These are phyloP conservation scores for Ceriops tagal DNA, from an alignment of 345 rosid species.

Conservation along the genomic window DNA sequence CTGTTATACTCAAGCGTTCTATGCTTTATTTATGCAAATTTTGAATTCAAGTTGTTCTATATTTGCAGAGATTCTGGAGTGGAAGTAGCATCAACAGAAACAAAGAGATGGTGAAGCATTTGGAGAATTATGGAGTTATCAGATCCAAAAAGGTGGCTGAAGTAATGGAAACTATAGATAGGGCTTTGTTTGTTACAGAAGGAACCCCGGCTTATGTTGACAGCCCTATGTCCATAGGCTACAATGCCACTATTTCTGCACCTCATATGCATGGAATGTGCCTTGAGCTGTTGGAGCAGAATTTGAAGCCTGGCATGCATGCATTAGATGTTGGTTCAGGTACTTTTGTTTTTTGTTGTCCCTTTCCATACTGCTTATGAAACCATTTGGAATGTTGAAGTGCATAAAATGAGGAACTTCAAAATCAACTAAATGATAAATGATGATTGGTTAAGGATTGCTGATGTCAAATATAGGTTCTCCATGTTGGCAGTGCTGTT, in stretches of 20 bases:
- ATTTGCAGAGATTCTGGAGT: constrained; percentile 43
- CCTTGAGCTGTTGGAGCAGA: constrained; percentile 71
- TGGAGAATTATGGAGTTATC: constrained; percentile 62
- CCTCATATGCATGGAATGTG: constrained; percentile 99
- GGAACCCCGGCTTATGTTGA: constrained; percentile 72
- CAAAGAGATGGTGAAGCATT: constrained; percentile 64
- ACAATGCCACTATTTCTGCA: constrained; percentile 95
- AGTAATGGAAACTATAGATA: constrained; percentile 82
- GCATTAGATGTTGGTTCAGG: constrained; percentile 99
- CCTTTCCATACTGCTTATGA: not conserved
- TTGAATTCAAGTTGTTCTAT: not conserved
- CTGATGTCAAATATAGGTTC: too few species aligned
- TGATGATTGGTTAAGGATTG: too few species aligned
- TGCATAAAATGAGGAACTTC: not conserved
- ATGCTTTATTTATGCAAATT: not conserved
- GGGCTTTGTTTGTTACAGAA: constrained; percentile 75
- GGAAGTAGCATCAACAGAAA: constrained; percentile 50
- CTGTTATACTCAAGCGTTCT: not conserved
- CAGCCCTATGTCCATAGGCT: constrained; percentile 83
- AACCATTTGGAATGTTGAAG: not conserved
- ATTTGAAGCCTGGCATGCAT: constrained; percentile 86
- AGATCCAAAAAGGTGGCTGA: constrained; percentile 62
- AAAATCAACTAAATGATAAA: not conserved
- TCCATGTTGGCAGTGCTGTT: too few species aligned
- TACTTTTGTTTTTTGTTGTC: constrained; percentile 16